Evolutionary conservation across 1,139 yeast species (phyloP), one percentile per base, ranked within the genome.

Genomic region (Zygosaccharomyces pseudobailii): DNA sequence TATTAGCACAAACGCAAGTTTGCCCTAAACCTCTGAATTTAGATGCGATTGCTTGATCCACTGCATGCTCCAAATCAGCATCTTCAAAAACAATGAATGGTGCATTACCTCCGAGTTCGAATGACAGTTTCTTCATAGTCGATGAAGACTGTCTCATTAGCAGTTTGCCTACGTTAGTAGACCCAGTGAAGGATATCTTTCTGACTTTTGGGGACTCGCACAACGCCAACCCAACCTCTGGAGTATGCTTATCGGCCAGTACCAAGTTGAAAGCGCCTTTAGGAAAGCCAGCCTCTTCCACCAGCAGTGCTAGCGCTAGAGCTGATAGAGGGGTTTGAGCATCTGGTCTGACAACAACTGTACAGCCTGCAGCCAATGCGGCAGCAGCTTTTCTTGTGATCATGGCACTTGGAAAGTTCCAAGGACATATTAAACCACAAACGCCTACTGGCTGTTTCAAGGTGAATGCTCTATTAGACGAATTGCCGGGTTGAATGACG

Each of bases 331-430:
- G 97, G 6, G 97, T 90, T 63, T 87, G 95, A 4, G 82, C 72
- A 34, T 95, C 97, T 3, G 97, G 97, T 68, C 89, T 90, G 51
- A 90, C 74, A 9, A 90, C 90, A 3, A 87, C 74, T 1, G 97
- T 84, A 68, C 97, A 90, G 2, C 97, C 97, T 7, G 94, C 90
- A 17, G 97, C 96, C 20, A 88, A 61, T 1, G 96, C 96, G 25
- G 97, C 96, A 25, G 88, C 96, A 43, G 86, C 76, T 67, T 90
- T 90, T 58, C 97, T 76, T 2, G 96, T 80, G 52, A 90, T 87
- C 97, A 90, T 90, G 5, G 96, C 95, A 45, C 84, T 74, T 17
- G 97, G 97, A 71, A 90, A 90, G 68, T 90, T 90, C 97, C 97
- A 90, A 19, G 97, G 97, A 4, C 96, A 87, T 57, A 90, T 74